Evolutionary conservation across 768 basidiomycete species (phyloP).

Genomic region (Lentinus brumalis): DNA sequence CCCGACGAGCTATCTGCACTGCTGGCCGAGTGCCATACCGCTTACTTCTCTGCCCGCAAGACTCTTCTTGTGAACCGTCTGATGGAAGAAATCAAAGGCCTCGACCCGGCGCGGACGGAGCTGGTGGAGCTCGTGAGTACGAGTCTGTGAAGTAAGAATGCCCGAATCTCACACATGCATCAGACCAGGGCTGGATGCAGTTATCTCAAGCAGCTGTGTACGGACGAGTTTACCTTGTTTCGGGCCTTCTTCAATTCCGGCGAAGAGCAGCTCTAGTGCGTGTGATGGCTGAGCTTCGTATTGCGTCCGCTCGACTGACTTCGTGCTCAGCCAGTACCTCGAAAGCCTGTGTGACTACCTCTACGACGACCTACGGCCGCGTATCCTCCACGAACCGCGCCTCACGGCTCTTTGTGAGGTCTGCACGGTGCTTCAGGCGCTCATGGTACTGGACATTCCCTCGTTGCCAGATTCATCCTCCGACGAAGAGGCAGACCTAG

Average conservation of each 20-base stretch:
- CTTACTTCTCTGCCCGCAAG: conserved; percentile 79
- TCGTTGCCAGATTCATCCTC: conserved; percentile 38
- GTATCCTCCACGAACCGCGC: conserved; percentile 90
- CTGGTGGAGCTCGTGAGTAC: conserved; percentile 79
- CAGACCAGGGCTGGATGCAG: conserved; percentile 91
- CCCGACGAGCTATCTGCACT: conserved; percentile 85
- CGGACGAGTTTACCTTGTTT: conserved; percentile 86
- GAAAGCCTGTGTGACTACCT: conserved; percentile 92
- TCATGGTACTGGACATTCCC: conserved; percentile 89
- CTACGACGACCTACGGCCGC: conserved; percentile 93
- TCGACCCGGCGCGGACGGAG: conserved; percentile 79
- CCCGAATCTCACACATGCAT: background rate
- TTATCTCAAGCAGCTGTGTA: conserved; percentile 89
- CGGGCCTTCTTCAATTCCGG: conserved; percentile 87
- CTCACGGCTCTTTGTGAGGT: conserved; percentile 90
- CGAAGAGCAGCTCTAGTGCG: conserved; percentile 71
- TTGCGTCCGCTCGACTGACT: background rate
- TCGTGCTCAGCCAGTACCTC: conserved; percentile 70
- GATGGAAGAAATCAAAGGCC: conserved; percentile 76
- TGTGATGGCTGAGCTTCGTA: conserved; percentile 12
- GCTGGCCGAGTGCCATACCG: conserved; percentile 82
- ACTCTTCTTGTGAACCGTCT: conserved; percentile 72
- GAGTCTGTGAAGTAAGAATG: background rate
- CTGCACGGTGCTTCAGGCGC: conserved; percentile 92
- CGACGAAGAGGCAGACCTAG: conserved; percentile 36